Percentiles rank a stretch among this genome's conserved stretches.
These are phyloP conservation scores for Falciphora oryzae DNA, from an alignment of 2,329 filamentous ascomycete species.

Conservation along the genomic window DNA sequence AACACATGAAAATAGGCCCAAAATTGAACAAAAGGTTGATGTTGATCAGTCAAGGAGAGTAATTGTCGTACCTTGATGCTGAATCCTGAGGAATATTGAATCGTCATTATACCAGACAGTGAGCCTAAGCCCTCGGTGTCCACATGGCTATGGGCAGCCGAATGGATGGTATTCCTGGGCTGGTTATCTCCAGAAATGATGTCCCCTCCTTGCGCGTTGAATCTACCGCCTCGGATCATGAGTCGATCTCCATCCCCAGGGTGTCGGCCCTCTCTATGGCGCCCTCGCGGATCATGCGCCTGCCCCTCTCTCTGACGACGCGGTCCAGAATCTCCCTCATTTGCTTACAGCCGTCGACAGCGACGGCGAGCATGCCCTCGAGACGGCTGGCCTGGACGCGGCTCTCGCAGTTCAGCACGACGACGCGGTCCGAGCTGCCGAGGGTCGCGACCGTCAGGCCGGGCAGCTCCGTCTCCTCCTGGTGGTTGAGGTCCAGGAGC, in stretches of 20 bases:
- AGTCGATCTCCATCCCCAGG: slow-evolving; percentile 46
- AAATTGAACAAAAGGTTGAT: neutral
- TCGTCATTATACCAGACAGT: neutral
- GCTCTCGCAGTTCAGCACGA: slow-evolving; percentile 79
- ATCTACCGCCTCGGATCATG: slow-evolving; percentile 9
- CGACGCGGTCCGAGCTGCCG: slow-evolving; percentile 67
- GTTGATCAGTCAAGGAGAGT: neutral
- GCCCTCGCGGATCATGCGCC: slow-evolving; percentile 54
- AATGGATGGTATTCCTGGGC: neutral
- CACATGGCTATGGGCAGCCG: neutral
- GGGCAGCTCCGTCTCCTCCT: slow-evolving; percentile 83
- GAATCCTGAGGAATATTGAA: neutral
- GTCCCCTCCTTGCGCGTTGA: neutral
- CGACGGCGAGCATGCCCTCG: slow-evolving; percentile 90
- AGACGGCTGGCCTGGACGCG: slow-evolving; percentile 75
- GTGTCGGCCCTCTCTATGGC: slow-evolving; percentile 42
- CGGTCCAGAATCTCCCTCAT: slow-evolving; percentile 75
- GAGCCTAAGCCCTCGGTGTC: neutral
- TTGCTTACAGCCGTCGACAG: slow-evolving; percentile 85
- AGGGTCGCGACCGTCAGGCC: slow-evolving; percentile 81
- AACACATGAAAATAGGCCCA: slow-evolving; percentile 3
- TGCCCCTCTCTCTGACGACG: slow-evolving; percentile 68
- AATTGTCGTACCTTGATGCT: neutral
- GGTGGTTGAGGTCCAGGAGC: slow-evolving; percentile 69
- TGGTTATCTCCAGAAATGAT: neutral